These are phyloP conservation scores for Aspergillus eucalypticola DNA, from an alignment of 2,329 filamentous ascomycete species.

Conservation along the genomic window DNA sequence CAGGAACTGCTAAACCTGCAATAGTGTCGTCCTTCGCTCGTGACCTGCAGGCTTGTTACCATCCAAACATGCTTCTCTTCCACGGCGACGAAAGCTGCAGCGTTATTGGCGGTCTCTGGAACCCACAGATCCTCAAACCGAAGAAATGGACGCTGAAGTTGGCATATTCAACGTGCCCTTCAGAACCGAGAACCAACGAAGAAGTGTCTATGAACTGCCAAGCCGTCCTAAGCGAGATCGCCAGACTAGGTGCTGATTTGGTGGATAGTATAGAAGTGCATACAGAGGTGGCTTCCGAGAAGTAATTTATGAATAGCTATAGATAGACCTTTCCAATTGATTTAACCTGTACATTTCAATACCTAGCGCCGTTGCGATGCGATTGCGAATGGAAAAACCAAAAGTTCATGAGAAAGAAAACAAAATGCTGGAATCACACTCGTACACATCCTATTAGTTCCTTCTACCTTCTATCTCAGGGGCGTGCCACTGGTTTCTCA, in stretches of 20 bases:
- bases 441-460: slow-evolving; percentile 21
- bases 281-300: slow-evolving; percentile 16
- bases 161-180: slow-evolving; percentile 39
- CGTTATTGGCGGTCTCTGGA: slow-evolving; percentile 66
- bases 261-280: slow-evolving; percentile 65
- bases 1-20: slow-evolving; percentile 56
- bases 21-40: slow-evolving; percentile 63
- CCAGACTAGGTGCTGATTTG: slow-evolving; percentile 59
- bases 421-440: slow-evolving; percentile 19
- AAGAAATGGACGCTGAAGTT: slow-evolving; percentile 40
- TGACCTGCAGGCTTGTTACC: slow-evolving; percentile 69
- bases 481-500: slow-evolving; percentile 37
- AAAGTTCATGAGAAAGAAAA: slow-evolving; percentile 6
- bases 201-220: slow-evolving; percentile 40
- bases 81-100: slow-evolving; percentile 61
- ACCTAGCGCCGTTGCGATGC: slow-evolving; percentile 37
- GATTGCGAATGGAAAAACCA: slow-evolving; percentile 11
- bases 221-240: slow-evolving; percentile 48
- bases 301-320: slow-evolving; percentile 15
- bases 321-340: background rate
- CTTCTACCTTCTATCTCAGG: slow-evolving; percentile 16
- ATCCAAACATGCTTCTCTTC: slow-evolving; percentile 76
- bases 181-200: slow-evolving; percentile 16
- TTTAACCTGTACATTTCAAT: slow-evolving; percentile 14
- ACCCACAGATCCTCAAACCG: slow-evolving; percentile 47